Base-by-base conservation (phyloP, 495 filamentous ascomycete genomes). In the Antarctomyces pellizariae region DNA sequence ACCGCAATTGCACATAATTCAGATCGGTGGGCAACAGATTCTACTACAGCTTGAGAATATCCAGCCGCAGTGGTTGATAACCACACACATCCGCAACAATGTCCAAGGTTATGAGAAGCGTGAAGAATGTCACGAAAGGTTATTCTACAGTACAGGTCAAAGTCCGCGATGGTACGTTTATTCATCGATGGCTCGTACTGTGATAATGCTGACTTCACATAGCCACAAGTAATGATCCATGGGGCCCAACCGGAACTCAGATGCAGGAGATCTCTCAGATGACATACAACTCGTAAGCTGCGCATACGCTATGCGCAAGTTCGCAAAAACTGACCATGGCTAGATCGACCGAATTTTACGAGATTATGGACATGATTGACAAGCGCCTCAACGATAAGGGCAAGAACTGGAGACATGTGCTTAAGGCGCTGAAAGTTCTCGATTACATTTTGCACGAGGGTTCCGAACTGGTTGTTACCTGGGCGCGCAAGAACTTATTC, bases 291-390 rank as follows among this genome's bases (percentile, higher is more conserved):
- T 82, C 74, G 84, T 93, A 68, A 45, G 74, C 25, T 22, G 16
- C 10, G 13, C 7, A 19, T 18, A 13, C 29, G 10, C 33, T 26
- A n/a, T 21, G 4, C n/a, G 11, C 6, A 9, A 8, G 11, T 8
- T 5, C 34, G 22, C 31, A 17, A 36, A 24, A 11, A 25, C 15
- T 34, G 13, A 31, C 27, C 16, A 29, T 17, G 21, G 31, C 22
- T 43, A 91, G 82, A 43, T 76, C 75, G n/a, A 80, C 70, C 44
- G 86, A 93, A 49, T 99, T 95, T 52, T 89, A 90, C 57, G 83
- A 99, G 44, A 92, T 99, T 39, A 91, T 99, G 71, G 89, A 95
- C 49, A 99, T 99, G 86, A 58, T 99, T 34, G 89, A 95, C 52
- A 95, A 95, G 59, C 75, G 89, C 33, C 58, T 99, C 39, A 99